Evolutionary conservation across 192 early-diverging fungal species (phyloP), one percentile per base, ranked within the genome.

Genomic region (Backusella circina): DNA sequence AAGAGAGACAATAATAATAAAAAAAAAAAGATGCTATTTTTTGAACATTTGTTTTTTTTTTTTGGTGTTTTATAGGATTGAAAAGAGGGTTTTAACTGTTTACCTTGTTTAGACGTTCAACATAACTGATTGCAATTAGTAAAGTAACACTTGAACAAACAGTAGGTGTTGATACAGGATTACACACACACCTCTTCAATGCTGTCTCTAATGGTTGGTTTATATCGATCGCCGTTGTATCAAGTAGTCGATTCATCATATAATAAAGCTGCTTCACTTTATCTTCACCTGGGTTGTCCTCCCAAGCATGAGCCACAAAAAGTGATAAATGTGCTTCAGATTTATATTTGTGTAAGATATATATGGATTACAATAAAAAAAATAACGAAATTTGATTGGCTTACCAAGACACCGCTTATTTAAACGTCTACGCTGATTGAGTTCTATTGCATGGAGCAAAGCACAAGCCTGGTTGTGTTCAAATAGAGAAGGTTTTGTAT

Each of bases 81-180:
- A 23, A 66, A 64, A n/a, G 65, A 57, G 18, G 13, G 61, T 8
- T 31, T 65, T 65, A 33, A 66, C 26, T 10, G 23, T 30, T 61
- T 74, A 78, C 77, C 72, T 71, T 44, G 69, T 83, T 84, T 1
- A 87, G 44, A 5, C 83, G 74, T 32, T 87, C 82, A 23, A 87
- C 81, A 33, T 85, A 87, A 41, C 80, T 78, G 2, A 83, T 68
- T 9, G 86, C 86, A 1, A 87, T 66, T 7, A 84, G 77, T 21
- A 87, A 71, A 2, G 86, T 80, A 66, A 84, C 38, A 32, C 80
- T 83, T 50, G 86, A 82, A 47, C 77, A 84, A 5, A 70, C 76
- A 3, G 72, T 69, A n/a, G 80, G 80, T 16, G 72, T 71, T 8
- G 80, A 66, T 36, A 68, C 35, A 3, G 30, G n/a, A 36, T 68